Conservation (phyloP, 2,329 filamentous ascomycete species). For the Colletotrichum tropicicola region DNA sequence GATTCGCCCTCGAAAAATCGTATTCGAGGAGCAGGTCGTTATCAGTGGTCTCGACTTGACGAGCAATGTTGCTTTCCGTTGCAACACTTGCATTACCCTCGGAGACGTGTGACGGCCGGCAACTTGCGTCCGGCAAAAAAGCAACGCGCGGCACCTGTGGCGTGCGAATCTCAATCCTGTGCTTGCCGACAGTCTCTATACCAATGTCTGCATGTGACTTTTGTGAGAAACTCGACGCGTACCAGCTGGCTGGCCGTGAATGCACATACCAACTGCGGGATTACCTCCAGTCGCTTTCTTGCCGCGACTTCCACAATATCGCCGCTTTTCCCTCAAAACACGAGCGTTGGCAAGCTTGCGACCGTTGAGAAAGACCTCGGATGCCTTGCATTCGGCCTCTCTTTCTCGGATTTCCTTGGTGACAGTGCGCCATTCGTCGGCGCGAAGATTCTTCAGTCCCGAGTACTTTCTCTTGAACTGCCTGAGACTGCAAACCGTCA, state of each 20-base stretch:
- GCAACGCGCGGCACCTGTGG: background rate
- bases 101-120: no score
- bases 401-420: background rate
- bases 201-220: background rate
- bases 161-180: background rate
- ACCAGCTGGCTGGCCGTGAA: accelerated
- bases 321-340: background rate
- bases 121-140: background rate
- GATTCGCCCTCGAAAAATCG: no score
- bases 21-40: no score
- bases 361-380: background rate
- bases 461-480: background rate
- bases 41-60: no score
- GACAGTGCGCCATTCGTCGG: background rate
- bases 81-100: no score
- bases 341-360: background rate
- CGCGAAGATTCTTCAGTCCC: background rate
- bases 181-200: background rate
- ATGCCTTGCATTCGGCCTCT: background rate
- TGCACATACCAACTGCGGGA: background rate
- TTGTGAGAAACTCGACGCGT: background rate
- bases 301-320: background rate
- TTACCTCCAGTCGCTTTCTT: background rate
- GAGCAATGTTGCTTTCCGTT: no score
- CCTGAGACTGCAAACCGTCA: background rate